Percentiles rank a stretch among this genome's conserved stretches.
Evolutionary conservation across 1,139 yeast genomes (phyloP).

Genomic region (Diutina pseudorugosa): DNA sequence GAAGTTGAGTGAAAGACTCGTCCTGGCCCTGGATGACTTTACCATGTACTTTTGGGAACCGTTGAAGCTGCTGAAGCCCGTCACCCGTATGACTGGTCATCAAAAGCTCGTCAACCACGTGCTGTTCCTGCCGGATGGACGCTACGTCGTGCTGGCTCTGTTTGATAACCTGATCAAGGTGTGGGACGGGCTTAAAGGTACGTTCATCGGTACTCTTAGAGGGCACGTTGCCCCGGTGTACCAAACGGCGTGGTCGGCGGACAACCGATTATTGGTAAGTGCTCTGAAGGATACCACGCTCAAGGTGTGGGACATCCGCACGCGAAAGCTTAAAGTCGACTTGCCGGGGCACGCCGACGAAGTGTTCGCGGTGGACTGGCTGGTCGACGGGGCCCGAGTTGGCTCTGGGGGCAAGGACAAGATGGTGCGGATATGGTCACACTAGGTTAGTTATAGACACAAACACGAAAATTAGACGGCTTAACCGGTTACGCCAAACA

Average conservation of each 20-base stretch:
- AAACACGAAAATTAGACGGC: neutral
- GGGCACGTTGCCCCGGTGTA: conserved; percentile 98
- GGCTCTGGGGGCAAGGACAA: conserved; percentile 97
- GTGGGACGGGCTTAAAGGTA: conserved; percentile 94
- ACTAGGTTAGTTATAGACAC: conserved; percentile 20
- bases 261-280: conserved; percentile 79
- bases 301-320: conserved; percentile 92
- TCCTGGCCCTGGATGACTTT: conserved; percentile 93
- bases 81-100: conserved; percentile 93
- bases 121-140: conserved; percentile 90
- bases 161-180: conserved; percentile 90
- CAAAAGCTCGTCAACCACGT: conserved; percentile 95
- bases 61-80: conserved; percentile 62
- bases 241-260: conserved; percentile 98
- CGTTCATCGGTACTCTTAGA: conserved; percentile 77
- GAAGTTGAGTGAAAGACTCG: conserved; percentile 61
- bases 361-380: conserved; percentile 97
- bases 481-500: too few species aligned
- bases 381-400: conserved; percentile 84
- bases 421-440: conserved; percentile 87
- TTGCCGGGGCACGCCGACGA: conserved; percentile 95
- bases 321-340: conserved; percentile 74
- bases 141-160: conserved; percentile 82
- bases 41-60: conserved; percentile 99
- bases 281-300: conserved; percentile 95